These are phyloP conservation scores for Pelargonium australe DNA, from an alignment of 441 rosid genomes.

Conservation along the genomic window DNA sequence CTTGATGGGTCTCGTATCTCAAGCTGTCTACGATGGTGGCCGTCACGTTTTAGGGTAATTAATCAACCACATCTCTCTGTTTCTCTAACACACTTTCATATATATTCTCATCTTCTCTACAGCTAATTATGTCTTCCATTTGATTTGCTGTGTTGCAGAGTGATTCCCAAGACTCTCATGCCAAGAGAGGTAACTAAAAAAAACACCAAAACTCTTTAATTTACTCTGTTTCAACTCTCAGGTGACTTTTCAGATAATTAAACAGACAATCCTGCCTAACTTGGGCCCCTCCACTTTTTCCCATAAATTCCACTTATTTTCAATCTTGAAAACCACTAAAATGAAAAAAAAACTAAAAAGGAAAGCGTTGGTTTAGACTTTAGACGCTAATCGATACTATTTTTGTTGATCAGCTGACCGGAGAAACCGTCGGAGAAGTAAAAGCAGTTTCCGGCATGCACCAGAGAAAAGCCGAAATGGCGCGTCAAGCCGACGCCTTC, in stretches of 20 bases:
- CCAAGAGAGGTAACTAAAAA: slow-evolving; percentile 46
- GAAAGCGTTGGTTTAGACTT: too few species aligned
- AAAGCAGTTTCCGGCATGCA: slow-evolving; percentile 61
- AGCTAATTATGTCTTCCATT: background rate
- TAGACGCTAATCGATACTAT: too few species aligned
- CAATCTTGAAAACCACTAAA: too few species aligned
- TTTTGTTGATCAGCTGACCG: slow-evolving; percentile 38
- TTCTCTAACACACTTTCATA: background rate
- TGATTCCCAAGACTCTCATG: slow-evolving; percentile 61
- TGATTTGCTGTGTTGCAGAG: slow-evolving; percentile 30
- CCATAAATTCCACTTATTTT: too few species aligned
- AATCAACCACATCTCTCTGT: slow-evolving; percentile 4
- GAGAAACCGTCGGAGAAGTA: slow-evolving; percentile 60
- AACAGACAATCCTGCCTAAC: too few species aligned
- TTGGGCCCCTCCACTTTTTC: too few species aligned
- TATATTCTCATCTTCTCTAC: background rate
- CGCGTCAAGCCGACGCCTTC: slow-evolving; percentile 70
- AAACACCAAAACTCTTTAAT: background rate
- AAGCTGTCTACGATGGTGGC: slow-evolving; percentile 62
- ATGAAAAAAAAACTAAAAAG: too few species aligned
- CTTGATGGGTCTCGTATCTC: slow-evolving; percentile 62
- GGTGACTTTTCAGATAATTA: too few species aligned
- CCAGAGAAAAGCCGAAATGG: slow-evolving; percentile 74
- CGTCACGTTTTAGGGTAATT: slow-evolving; percentile 60
- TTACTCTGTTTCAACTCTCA: background rate